These are phyloP conservation scores for Lyophyllum semitale DNA, from an alignment of 768 basidiomycete species.

Conservation along the genomic window DNA sequence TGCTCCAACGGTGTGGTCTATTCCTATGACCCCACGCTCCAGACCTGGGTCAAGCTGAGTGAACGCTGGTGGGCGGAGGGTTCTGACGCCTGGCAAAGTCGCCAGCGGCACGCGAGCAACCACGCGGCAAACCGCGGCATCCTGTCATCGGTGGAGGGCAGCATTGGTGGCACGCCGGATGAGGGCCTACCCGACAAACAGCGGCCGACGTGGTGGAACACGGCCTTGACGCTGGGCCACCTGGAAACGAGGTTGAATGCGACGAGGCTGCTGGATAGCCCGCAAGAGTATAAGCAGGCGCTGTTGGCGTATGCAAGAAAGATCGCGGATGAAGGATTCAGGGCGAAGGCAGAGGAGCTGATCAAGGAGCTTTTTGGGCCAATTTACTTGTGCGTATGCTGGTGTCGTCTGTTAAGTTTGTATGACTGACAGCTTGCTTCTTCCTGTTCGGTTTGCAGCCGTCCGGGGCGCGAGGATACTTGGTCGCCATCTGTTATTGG, in stretches of 20 bases:
- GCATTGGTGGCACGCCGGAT: slow-evolving; percentile 38
- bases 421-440: slow-evolving; percentile 9
- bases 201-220: slow-evolving; percentile 78
- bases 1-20: slow-evolving; percentile 79
- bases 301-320: slow-evolving; percentile 78
- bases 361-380: slow-evolving; percentile 90
- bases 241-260: slow-evolving; percentile 83
- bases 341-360: slow-evolving; percentile 87
- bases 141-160: slow-evolving; percentile 53
- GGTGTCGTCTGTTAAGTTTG: neutral
- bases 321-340: slow-evolving; percentile 88
- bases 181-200: slow-evolving; percentile 41
- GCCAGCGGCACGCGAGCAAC: slow-evolving; percentile 48
- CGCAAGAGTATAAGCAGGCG: slow-evolving; percentile 80
- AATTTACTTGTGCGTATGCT: slow-evolving; percentile 73
- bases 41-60: slow-evolving; percentile 73
- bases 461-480: slow-evolving; percentile 60
- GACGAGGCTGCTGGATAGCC: slow-evolving; percentile 74
- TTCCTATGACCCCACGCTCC: slow-evolving; percentile 72
- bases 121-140: slow-evolving; percentile 48
- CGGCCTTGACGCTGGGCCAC: slow-evolving; percentile 85
- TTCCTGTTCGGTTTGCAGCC: too few species aligned
- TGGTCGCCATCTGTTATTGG: slow-evolving; percentile 77
- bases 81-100: slow-evolving; percentile 81
- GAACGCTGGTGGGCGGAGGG: slow-evolving; percentile 86